These are phyloP conservation scores for Trypanosoma rangeli DNA, from an alignment of 208 protist species.

Conservation along the genomic window DNA sequence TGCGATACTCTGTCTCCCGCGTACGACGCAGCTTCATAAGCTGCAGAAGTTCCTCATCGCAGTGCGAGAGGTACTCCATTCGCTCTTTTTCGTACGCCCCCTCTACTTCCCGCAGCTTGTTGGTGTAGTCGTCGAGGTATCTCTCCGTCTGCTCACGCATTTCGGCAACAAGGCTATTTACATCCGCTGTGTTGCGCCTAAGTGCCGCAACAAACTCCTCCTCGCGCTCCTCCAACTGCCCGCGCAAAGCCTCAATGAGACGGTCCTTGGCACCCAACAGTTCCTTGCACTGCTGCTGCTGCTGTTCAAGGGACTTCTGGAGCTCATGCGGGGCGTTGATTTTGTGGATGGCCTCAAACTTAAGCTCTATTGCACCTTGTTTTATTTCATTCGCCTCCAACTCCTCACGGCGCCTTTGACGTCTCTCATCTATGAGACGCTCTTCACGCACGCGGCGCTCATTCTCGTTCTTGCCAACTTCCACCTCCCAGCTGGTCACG, in stretches of 20 bases:
- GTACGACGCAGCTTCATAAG: conserved; percentile 90
- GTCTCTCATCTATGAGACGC: conserved; percentile 2
- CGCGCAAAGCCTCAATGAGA: conserved; percentile 79
- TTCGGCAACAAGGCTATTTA: conserved; percentile 76
- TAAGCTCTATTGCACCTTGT: conserved; percentile 77
- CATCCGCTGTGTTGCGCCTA: conserved; percentile 70
- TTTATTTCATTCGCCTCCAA: conserved; percentile 52
- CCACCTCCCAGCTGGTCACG: conserved; percentile 64
- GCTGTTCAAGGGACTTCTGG: conserved; percentile 65
- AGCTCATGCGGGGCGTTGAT: conserved; percentile 87
- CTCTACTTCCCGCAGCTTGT: conserved; percentile 87
- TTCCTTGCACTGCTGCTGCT: conserved; percentile 73
- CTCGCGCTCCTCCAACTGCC: conserved; percentile 87
- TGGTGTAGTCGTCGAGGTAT: conserved; percentile 74
- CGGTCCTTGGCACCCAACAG: conserved; percentile 85
- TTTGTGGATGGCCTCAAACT: conserved; percentile 88
- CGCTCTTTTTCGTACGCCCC: conserved; percentile 85
- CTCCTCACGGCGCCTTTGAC: conserved; percentile 42
- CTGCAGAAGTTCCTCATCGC: conserved; percentile 78
- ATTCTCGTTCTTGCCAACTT: conserved; percentile 62
- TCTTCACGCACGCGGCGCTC: conserved; percentile 52
- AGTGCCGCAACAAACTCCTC: conserved; percentile 92
- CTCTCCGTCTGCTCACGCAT: conserved; percentile 88
- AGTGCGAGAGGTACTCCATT: conserved; percentile 62
- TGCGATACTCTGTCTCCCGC: conserved; percentile 89